Evolutionary conservation across 495 filamentous ascomycete species (phyloP).

Genomic region (Daldinia bambusicola): DNA sequence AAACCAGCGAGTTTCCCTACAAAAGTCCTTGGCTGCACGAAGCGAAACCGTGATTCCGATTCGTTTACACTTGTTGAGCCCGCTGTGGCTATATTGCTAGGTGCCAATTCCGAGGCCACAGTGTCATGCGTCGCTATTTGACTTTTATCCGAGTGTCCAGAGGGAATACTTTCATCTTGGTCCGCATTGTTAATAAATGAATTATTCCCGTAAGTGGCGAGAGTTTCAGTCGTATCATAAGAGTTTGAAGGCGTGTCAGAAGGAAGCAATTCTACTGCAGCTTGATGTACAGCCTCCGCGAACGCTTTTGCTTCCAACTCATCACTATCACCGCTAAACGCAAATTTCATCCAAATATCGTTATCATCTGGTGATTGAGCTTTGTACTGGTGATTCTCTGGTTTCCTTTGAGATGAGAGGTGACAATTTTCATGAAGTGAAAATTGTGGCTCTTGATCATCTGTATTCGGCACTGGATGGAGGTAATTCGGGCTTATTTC

Average conservation of each 20-base stretch:
- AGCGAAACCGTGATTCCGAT: constrained; percentile 46
- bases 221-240: constrained; percentile 14
- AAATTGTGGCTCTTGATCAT: neutral
- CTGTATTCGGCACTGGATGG: constrained; percentile 1
- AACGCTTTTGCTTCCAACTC: constrained; percentile 49
- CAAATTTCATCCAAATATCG: constrained; percentile 54
- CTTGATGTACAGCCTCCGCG: constrained; percentile 52
- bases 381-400: neutral
- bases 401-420: neutral
- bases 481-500: constrained; percentile 1
- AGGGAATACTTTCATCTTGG: constrained; percentile 17
- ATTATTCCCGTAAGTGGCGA: constrained; percentile 19
- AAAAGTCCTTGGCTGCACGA: constrained; percentile 54
- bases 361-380: constrained; percentile 37
- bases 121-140: constrained; percentile 35
- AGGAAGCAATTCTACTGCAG: constrained; percentile 43
- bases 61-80: constrained; percentile 36
- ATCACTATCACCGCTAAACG: constrained; percentile 51
- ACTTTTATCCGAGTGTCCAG: constrained; percentile 37
- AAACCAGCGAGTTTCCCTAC: constrained; percentile 49
- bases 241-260: constrained; percentile 34
- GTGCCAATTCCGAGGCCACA: constrained; percentile 40
- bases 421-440: neutral
- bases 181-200: neutral
- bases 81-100: constrained; percentile 40